Base-by-base conservation (phyloP, 208 protist species). In the Leishmania major region DNA sequence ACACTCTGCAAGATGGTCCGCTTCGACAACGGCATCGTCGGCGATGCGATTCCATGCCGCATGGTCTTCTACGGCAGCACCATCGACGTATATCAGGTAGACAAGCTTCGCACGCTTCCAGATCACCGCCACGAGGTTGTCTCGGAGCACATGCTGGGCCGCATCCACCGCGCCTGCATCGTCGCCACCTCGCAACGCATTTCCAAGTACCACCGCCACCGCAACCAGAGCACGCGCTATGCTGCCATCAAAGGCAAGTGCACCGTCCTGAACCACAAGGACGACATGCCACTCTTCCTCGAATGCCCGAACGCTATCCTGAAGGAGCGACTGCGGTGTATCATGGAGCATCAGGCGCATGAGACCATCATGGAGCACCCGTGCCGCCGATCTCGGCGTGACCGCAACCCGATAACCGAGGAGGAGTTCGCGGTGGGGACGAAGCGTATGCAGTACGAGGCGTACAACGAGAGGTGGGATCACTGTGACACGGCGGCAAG, bases 131-230 rank as follows among this genome's bases (percentile, higher is more conserved):
- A 93, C 62, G 77, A 86, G 67, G 89, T 94, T 2, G 75, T 80
- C 64, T 40, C 51, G 37, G 91, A 97, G 79, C 85, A 91, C 37
- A 77, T 96, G 66, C 88, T 97, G 28, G 91, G 90, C 22, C 93
- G 91, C 79, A 94, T 97, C 66, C 94, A 93, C 77, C 80, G 83
- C 35, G 66, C 80, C 67, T 93, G 91, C 66, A 88, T 96, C 43
- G 70, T 75, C 0, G 88, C 84, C 66, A 75, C 75, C 13, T 72
- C 69, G 11, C 73, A 88, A 82, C 93, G 91, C 59, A 86, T 97
- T 53, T 94, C 90, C 3, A 92, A 93, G 74, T 97, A 93, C 79
- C 94, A 97, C 78, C 91, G 94, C 7, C 94, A 97, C 75, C 66
- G 81, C 45, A 91, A 95, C 80, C 87, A 75, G 10, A 82, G 71